Base-by-base conservation (phyloP, 495 filamentous ascomycete species). In the Melanomma pulvis-pyrius region DNA sequence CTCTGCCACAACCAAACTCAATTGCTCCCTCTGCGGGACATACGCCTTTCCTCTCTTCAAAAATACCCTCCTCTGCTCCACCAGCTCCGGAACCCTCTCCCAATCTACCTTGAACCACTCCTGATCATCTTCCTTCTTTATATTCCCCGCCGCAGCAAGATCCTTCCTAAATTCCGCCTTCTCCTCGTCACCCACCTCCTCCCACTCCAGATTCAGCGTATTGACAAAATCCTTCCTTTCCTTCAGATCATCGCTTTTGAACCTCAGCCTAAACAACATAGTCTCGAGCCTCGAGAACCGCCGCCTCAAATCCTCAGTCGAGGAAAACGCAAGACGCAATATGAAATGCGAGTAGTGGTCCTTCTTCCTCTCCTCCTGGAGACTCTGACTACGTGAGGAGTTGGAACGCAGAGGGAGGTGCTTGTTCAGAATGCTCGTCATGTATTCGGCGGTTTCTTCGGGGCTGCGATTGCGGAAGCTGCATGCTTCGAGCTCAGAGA, bases 281-380 rank as follows among this genome's bases (percentile, higher is more conserved):
- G 88, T 89, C 79, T 99, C 96, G 4, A 93, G 86, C 44, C 92
- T 85, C 21, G 86, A 83, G 72, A 98, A 99, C 50, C 94, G 87
- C 62, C 88, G 85, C n/a, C 94, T 87, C 36, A 98, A 81, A 73
- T 97, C 96, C 73, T 97, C 93, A 0, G 92, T 96, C 8, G 86
- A 85, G 2, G 92, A 86, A 71, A 99, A 99, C 7, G 96, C 96
- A 32, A 99, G 83, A 0, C 96, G 89, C 21, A 99, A 86, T 70
- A 97, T 98, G 75, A 96, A 99, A 77, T 99, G 96, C 52, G 88
- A 91, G 77, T 99, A 99, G 77, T 99, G 96, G 71, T 99, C 96
- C 77, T 93, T 96, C 77, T 92, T 90, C 21, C 96, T 87, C 79
- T 99, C 90, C 58, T 84, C 80, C 58, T 82, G 82, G 62, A 92